Evolutionary conservation across 768 basidiomycete species (phyloP).

Genomic region (Trametes coccinea): DNA sequence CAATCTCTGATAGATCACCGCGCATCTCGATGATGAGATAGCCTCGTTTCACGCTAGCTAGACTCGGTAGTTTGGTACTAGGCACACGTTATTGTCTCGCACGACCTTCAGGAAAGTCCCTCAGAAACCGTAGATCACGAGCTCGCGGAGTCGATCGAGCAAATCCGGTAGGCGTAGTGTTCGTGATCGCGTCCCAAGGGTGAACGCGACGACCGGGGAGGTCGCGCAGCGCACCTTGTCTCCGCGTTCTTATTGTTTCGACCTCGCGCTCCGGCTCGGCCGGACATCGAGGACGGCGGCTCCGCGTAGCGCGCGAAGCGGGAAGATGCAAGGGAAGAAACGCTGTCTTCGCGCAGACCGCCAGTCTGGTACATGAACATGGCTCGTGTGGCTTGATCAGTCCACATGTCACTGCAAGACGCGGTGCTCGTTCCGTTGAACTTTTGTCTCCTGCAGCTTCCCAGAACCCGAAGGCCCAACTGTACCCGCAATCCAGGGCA

Average conservation of each 20-base stretch:
- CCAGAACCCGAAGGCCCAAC: not conserved
- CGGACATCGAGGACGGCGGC: not conserved
- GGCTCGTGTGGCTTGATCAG: constrained; percentile 13
- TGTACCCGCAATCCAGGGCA: not conserved
- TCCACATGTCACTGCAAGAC: constrained; percentile 12
- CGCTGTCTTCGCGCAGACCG: constrained; percentile 9
- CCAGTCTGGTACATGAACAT: constrained; percentile 16
- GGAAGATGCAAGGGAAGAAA: not conserved
- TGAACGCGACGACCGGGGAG: not conserved
- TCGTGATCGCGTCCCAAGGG: not conserved
- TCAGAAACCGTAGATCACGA: constrained; percentile 10
- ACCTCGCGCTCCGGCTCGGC: not conserved
- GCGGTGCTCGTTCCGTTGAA: constrained; percentile 10
- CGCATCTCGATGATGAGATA: constrained; percentile 4
- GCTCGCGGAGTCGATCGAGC: constrained; percentile 3
- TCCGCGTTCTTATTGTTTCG: constrained; percentile 8
- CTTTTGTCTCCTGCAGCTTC: constrained; percentile 7
- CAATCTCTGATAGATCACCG: constrained; percentile 4
- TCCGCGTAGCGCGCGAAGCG: constrained; percentile 10
- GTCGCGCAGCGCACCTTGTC: constrained; percentile 4
- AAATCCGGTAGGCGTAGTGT: constrained; percentile 12
- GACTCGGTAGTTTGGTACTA: constrained; percentile 8
- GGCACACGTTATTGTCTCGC: constrained; percentile 12
- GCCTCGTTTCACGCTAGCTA: constrained; percentile 13
- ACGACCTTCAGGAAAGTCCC: not conserved